Evolutionary conservation across 768 basidiomycete genomes (phyloP).

Genomic region (Pleurotus giganteus): DNA sequence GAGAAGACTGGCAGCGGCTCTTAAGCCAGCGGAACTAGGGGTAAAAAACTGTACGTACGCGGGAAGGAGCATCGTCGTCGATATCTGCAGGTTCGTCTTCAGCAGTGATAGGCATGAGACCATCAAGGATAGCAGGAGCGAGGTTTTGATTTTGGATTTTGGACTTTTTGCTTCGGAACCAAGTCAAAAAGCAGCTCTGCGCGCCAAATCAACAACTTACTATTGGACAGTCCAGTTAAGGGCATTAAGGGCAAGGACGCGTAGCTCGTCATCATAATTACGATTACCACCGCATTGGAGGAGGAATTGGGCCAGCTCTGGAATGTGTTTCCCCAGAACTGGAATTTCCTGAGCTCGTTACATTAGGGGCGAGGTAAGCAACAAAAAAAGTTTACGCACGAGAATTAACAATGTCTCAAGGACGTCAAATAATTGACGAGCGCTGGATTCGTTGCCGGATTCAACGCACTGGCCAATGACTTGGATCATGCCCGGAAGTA

Average conservation of each 20-base stretch:
- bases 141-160: conserved; percentile 87
- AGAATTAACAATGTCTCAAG: conserved; percentile 94
- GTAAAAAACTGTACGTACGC: conserved; percentile 49
- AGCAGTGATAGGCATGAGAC: conserved; percentile 90
- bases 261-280: conserved; percentile 71
- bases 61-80: conserved; percentile 91
- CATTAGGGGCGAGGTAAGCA: conserved; percentile 5
- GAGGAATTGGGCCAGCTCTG: conserved; percentile 86
- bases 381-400: conserved; percentile 37
- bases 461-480: conserved; percentile 87
- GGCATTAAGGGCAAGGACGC: conserved; percentile 88
- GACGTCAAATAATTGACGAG: conserved; percentile 91
- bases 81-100: conserved; percentile 92
- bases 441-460: conserved; percentile 72
- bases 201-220: conserved; percentile 39
- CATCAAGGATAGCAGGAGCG: conserved; percentile 82
- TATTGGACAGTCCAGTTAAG: conserved; percentile 98
- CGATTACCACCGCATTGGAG: conserved; percentile 80
- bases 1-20: conserved; percentile 61
- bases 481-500: conserved; percentile 85
- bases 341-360: conserved; percentile 73
- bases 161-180: conserved; percentile 78
- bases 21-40: background rate
- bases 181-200: background rate
- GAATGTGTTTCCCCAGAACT: conserved; percentile 85